phyloP scores from a whole-genome alignment of 768 basidiomycete species.

The Boletus reticulatus region DNA sequence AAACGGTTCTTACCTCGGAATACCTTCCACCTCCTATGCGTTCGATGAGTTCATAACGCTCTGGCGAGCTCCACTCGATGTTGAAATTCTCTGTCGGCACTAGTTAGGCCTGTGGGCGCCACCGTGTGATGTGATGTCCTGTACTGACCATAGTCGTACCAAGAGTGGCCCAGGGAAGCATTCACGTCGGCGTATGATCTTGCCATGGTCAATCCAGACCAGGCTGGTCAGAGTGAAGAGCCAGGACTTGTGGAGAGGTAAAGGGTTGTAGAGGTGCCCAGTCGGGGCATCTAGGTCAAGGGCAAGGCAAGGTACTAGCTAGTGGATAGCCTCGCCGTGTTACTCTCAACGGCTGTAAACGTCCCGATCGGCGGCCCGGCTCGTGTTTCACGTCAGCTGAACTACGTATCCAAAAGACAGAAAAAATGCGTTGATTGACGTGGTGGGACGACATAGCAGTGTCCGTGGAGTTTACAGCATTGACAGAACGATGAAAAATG shows the following conservation, averaged over 20 bases:
- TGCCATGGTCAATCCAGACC: conserved; percentile 35
- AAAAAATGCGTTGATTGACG: conserved; percentile 23
- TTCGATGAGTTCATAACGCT: conserved; percentile 63
- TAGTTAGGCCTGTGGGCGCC: conserved; percentile 1
- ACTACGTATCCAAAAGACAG: neutral
- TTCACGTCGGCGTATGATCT: conserved; percentile 58
- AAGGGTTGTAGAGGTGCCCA: conserved; percentile 17
- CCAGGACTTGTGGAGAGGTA: conserved; percentile 14
- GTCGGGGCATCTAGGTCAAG: conserved; percentile 27
- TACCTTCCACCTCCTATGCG: conserved; percentile 67
- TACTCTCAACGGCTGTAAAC: neutral
- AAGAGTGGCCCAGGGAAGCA: conserved; percentile 51
- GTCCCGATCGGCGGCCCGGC: neutral
- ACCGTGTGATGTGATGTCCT: neutral
- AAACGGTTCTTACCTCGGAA: conserved; percentile 45
- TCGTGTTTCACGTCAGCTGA: neutral
- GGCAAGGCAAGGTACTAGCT: conserved; percentile 11
- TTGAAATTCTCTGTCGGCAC: conserved; percentile 48
- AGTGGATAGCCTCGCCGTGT: conserved; percentile 18
- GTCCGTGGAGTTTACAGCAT: conserved; percentile 25
- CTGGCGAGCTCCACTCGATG: conserved; percentile 64
- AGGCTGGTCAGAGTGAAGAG: conserved; percentile 14
- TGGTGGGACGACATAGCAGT: conserved; percentile 25
- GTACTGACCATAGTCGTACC: conserved; percentile 61
- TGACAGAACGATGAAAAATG: conserved; percentile 23